Evolutionary conservation across 441 rosid genomes (phyloP), one percentile per base, ranked within the genome.

Genomic region (Gossypium schwendimanii): DNA sequence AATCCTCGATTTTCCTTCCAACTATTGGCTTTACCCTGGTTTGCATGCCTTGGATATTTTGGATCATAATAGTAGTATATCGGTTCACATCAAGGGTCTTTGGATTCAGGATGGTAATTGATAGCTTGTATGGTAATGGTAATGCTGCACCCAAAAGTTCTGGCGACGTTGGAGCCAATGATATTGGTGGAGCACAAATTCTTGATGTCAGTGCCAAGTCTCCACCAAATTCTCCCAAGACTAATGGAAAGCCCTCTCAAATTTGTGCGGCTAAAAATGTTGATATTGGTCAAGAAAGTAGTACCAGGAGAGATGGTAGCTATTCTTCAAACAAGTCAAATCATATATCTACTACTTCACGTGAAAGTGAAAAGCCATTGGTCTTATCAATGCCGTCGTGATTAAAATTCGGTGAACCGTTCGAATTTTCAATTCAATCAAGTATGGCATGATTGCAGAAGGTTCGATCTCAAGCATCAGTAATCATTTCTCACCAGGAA

Each of bases 1-100:
- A 73, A 31, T 63, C 85, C 15, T 44, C 80, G 0, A 9, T 76
- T 14, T 88, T 91, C 92, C 84, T 88, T 18, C 84, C 91, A 23
- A 58, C 79, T 52, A 77, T 79, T 2, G 98, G 98, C 49, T 80
- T 87, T 21, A 1, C 78, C 79, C 85, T 89, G 3, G 89, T 88
- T 41, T 86, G 90, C 81, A 80, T 91, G 11, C 98, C 97, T 12
- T 91, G 98, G 98, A 36, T 85, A 23, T 93, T 93, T 73, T 89
- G 98, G 98, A 2, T 79, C 45, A n/a, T 86, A 21, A 87, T 91
- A 0, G 84, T 86, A 65, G 14, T 82, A 2, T 93, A 91, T 52
- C 91, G 92, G 0, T 60, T 91, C 45, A 0, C 84, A 18, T 93
- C 97, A 6, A 84, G 94, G 8, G 59, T 73, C 6, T 80, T 76